A percentile compares a stretch with the other conserved stretches of the same genome.
Conservation (phyloP, 495 filamentous ascomycete genomes). For the Niebla homalea region DNA sequence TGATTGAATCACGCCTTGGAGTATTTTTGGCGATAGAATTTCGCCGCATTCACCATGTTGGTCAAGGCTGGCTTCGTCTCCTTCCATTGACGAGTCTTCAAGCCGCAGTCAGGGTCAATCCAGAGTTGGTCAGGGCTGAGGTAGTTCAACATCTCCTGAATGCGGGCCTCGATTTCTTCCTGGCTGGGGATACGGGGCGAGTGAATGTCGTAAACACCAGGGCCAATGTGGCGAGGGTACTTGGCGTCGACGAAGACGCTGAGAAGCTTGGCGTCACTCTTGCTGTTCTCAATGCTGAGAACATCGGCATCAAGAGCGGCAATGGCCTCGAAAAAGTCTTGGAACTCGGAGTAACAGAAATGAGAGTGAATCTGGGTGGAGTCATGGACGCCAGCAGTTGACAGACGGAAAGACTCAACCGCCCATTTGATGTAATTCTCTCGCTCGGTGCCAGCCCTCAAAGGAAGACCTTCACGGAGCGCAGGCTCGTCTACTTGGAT, state of each 20-base stretch:
- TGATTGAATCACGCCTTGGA: conserved; percentile 26
- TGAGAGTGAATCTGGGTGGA: conserved; percentile 98
- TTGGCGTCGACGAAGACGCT: conserved; percentile 95
- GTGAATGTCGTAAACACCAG: conserved; percentile 99
- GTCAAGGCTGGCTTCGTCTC: conserved; percentile 87
- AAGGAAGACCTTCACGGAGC: conserved; percentile 96
- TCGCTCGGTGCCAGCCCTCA: conserved; percentile 81
- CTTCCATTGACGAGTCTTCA: conserved; percentile 93
- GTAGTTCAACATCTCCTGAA: conserved; percentile 93
- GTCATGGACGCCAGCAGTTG: conserved; percentile 79
- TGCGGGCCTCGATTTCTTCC: conserved; percentile 93
- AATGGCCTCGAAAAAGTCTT: conserved; percentile 99
- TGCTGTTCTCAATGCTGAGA: conserved; percentile 98
- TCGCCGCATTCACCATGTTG: conserved; percentile 94
- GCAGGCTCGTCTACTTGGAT: conserved; percentile 99
- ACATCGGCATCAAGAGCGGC: conserved; percentile 96
- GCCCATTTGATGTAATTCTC: conserved; percentile 93
- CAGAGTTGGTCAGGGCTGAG: conserved; percentile 92
- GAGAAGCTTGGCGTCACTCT: conserved; percentile 97
- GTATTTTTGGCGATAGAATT: conserved; percentile 88
- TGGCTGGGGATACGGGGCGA: conserved; percentile 87
- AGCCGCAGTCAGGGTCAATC: conserved; percentile 97
- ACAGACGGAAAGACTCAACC: conserved; percentile 89
- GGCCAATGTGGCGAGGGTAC: conserved; percentile 94
- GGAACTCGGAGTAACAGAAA: conserved; percentile 99